A percentile compares a stretch with the other conserved stretches of the same genome.
Conservation (phyloP, 768 basidiomycete species). For the Cubamyces sp. region DNA sequence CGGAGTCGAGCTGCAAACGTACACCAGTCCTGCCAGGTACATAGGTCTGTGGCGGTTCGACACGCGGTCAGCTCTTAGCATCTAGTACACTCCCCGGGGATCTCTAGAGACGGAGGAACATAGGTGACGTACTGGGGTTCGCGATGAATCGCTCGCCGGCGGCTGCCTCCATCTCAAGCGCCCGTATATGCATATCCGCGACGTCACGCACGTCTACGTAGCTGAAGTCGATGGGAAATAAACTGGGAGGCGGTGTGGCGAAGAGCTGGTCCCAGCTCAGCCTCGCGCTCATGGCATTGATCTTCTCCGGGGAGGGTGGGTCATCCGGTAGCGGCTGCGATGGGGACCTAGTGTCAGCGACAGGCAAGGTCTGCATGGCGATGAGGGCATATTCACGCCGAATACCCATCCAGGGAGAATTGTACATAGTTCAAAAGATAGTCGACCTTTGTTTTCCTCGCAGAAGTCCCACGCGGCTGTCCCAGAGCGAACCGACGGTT, state of each 20-base stretch:
- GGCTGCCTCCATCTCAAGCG: constrained; percentile 37
- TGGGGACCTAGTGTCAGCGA: neutral
- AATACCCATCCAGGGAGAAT: constrained; percentile 52
- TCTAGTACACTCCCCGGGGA: too few relatives aligned
- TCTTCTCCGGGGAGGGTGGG: neutral
- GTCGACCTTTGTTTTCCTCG: constrained; percentile 44
- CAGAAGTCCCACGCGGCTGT: constrained; percentile 53
- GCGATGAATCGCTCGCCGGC: constrained; percentile 44
- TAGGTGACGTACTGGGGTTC: constrained; percentile 29
- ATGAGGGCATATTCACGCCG: constrained; percentile 1
- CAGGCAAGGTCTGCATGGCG: neutral
- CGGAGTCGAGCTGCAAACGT: too few relatives aligned
- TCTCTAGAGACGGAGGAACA: too few relatives aligned
- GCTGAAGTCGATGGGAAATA: neutral
- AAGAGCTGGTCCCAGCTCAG: neutral
- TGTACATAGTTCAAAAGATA: constrained; percentile 37
- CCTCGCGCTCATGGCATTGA: neutral
- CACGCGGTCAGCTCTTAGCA: too few relatives aligned
- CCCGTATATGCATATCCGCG: constrained; percentile 33
- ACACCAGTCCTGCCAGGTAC: too few relatives aligned
- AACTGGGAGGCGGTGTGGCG: neutral
- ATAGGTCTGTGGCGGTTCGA: too few relatives aligned
- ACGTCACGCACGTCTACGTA: constrained; percentile 43
- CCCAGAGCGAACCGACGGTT: too few relatives aligned
- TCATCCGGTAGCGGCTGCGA: neutral